These are phyloP conservation scores for Fusarium sp. DNA, from an alignment of 2,329 filamentous ascomycete species.

Conservation along the genomic window DNA sequence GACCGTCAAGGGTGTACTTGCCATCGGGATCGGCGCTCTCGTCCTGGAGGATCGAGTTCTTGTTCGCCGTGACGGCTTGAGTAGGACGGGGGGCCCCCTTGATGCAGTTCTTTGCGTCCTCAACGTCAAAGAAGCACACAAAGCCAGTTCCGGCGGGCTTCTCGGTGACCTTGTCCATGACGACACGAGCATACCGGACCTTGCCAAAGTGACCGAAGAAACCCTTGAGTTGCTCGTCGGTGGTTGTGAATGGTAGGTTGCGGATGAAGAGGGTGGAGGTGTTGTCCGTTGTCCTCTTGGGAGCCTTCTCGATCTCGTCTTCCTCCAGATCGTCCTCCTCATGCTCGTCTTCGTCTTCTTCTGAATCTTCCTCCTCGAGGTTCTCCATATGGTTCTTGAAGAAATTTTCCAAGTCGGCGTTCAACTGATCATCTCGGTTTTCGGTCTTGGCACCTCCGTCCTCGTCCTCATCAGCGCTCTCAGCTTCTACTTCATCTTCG, in stretches of 20 bases:
- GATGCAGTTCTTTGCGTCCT: conserved; percentile 82
- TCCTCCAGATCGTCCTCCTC: conserved; percentile 54
- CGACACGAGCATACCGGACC: conserved; percentile 91
- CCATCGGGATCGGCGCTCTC: conserved; percentile 85
- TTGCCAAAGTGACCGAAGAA: conserved; percentile 91
- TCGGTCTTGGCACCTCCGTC: conserved; percentile 47
- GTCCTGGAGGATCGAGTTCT: conserved; percentile 89
- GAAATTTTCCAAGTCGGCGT: conserved; percentile 65
- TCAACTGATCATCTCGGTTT: conserved; percentile 56
- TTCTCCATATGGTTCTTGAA: conserved; percentile 69
- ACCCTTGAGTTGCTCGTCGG: conserved; percentile 83
- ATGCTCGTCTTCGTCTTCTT: conserved; percentile 59
- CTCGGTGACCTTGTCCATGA: conserved; percentile 87
- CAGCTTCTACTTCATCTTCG: conserved; percentile 41
- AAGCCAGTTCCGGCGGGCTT: conserved; percentile 93
- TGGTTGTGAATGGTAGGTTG: conserved; percentile 90
- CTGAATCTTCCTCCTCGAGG: conserved; percentile 68
- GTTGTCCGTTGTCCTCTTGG: conserved; percentile 61
- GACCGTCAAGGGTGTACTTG: conserved; percentile 89
- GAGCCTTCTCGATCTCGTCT: conserved; percentile 49
- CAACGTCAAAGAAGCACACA: conserved; percentile 86
- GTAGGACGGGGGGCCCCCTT: conserved; percentile 75
- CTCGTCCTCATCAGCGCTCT: conserved; percentile 44
- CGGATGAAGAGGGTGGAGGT: conserved; percentile 89
- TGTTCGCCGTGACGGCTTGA: conserved; percentile 61